phyloP scores from a whole-genome alignment of 1,284 basidiomycete genomes.

The Trametes polyzona region DNA sequence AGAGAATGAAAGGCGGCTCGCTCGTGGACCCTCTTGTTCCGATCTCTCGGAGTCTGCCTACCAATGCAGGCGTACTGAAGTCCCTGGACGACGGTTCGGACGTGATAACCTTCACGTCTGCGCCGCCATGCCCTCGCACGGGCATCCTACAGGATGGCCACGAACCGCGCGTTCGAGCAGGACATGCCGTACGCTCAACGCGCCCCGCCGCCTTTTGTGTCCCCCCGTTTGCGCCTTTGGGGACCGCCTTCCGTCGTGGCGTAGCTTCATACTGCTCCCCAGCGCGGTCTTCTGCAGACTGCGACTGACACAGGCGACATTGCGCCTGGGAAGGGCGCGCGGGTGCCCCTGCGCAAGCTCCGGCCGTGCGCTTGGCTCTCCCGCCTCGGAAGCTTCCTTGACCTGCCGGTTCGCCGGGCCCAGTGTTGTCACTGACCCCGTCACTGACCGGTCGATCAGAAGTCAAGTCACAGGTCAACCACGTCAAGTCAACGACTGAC shows the following conservation, averaged over 20 bases:
- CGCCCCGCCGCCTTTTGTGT: neutral
- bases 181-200: neutral
- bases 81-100: constrained; percentile 9
- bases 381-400: constrained; percentile 17
- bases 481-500: too few relatives aligned
- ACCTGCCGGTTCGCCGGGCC: constrained; percentile 20
- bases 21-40: constrained; percentile 11
- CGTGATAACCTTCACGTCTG: constrained; percentile 18
- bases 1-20: constrained; percentile 11
- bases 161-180: neutral
- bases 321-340: constrained; percentile 16
- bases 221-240: neutral
- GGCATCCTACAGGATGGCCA: neutral
- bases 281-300: constrained; percentile 9
- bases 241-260: constrained; percentile 4
- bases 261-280: constrained; percentile 14
- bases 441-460: too few relatives aligned
- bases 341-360: constrained; percentile 17
- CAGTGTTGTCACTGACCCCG: too few relatives aligned
- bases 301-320: too few relatives aligned
- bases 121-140: constrained; percentile 6
- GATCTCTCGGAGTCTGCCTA: constrained; percentile 14
- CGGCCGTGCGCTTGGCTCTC: constrained; percentile 19
- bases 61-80: constrained; percentile 1
- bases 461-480: too few relatives aligned